phyloP scores from a whole-genome alignment of 257 asterid species.

The Solanum medicagineum region DNA sequence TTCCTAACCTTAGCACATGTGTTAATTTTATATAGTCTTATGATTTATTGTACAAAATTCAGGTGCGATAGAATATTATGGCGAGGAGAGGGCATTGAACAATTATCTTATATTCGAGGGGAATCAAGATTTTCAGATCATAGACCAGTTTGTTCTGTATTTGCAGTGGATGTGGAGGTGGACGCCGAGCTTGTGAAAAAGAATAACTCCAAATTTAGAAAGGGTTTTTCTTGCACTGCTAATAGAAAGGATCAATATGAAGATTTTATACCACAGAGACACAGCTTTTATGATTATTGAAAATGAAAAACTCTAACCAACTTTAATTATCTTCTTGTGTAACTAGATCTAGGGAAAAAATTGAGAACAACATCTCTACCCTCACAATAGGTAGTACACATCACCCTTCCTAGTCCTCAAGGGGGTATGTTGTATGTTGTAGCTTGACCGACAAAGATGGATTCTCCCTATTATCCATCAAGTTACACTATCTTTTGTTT shows the following conservation, averaged over 20 bases:
- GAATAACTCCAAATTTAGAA: conserved; percentile 26
- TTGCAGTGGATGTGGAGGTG: conserved; percentile 49
- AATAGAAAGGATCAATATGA: conserved; percentile 21
- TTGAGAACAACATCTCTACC: background rate
- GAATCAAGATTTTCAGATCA: conserved; percentile 88
- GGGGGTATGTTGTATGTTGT: background rate
- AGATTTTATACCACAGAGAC: conserved; percentile 46
- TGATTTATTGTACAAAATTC: background rate
- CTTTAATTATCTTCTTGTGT: background rate
- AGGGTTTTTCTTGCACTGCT: conserved; percentile 55
- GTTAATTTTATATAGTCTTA: background rate
- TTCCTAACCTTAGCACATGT: background rate
- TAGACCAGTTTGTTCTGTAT: conserved; percentile 69
- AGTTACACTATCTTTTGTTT: background rate
- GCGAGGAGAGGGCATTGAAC: conserved; percentile 62
- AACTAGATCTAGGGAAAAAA: background rate
- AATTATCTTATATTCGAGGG: conserved; percentile 58
- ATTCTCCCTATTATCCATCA: background rate
- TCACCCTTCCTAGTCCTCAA: too few species aligned
- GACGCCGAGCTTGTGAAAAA: conserved; percentile 4
- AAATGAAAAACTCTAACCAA: background rate
- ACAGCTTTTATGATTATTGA: conserved; percentile 38
- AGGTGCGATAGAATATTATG: conserved; percentile 93
- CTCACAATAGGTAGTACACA: background rate
- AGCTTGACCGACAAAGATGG: background rate